A percentile compares a stretch with the other conserved stretches of the same genome.
Evolutionary conservation across 1,284 basidiomycete species (phyloP).

Genomic region (Leccinum angustisporum): DNA sequence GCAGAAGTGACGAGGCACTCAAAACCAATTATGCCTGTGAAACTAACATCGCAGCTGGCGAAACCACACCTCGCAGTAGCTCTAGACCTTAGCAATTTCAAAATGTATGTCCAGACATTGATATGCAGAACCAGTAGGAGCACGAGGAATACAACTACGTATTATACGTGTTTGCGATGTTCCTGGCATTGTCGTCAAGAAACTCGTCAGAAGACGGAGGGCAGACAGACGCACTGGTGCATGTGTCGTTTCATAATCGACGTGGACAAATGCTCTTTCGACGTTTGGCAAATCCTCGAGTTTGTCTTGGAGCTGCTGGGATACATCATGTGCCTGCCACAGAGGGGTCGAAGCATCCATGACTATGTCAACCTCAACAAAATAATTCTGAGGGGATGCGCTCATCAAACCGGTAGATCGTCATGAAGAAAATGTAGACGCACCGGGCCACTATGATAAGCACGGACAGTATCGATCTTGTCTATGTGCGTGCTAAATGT

Average conservation of each 20-base stretch:
- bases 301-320: slow-evolving; percentile 91
- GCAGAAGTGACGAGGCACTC: too few species aligned
- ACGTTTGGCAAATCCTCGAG: slow-evolving; percentile 91
- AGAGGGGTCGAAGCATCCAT: slow-evolving; percentile 88
- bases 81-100: neutral
- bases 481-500: slow-evolving; percentile 88
- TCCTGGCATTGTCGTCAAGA: slow-evolving; percentile 23
- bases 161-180: slow-evolving; percentile 32
- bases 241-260: slow-evolving; percentile 91
- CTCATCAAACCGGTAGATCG: neutral
- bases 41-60: neutral
- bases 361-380: slow-evolving; percentile 94
- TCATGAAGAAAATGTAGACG: slow-evolving; percentile 16
- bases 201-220: neutral
- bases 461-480: slow-evolving; percentile 85
- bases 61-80: neutral
- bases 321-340: slow-evolving; percentile 90
- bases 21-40: neutral
- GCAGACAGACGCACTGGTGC: slow-evolving; percentile 53
- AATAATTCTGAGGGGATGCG: slow-evolving; percentile 61
- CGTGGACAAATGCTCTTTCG: slow-evolving; percentile 90
- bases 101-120: slow-evolving; percentile 30
- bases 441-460: slow-evolving; percentile 81
- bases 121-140: too few species aligned
- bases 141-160: neutral